Base-by-base conservation (phyloP, 306 rosid genomes). In the Comarum palustre region DNA sequence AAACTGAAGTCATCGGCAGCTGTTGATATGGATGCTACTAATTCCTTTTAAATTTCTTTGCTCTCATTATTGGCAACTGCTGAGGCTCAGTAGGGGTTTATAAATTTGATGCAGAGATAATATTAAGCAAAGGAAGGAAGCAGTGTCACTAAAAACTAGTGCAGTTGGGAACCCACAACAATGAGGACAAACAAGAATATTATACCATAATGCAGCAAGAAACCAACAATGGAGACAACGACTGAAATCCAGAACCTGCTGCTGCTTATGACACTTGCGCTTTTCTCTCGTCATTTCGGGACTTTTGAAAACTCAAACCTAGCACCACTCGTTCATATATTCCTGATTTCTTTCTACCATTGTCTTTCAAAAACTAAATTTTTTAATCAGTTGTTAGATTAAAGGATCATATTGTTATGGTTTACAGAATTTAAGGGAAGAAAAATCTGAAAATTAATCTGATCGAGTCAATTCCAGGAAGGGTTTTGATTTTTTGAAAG, bases 201-300 rank as follows among this genome's bases (percentile, higher is more conserved):
- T 11, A 16, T 19, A 72, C 72, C 34, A 36, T 36, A 36, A n/a
- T 6, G 41, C 71, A 10, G 12, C 8, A 66, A 8, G 45, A 73
- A 58, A 42, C 11, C 43, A 39, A 9, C 43, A 39, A 38, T 1
- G 22, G 2, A 54, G 42, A 60, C 57, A 45, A 3, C 4, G 68
- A 60, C 69, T 27, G 8, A 34, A 70, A 27, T n/a, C 36, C 59
- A 36, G 50, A 52, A 70, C 22, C 48, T 31, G 45, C 69, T 38
- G 34, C 34, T 31, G 34, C 3, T 31, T 51, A 59, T 34, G 32
- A 36, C 62, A 60, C 51, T n/a, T 41, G 59, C 22, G 62, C 22
- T 46, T 57, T 52, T 31, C 64, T 32, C 16, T 68, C 68, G 73
- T 75, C 74, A 69, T 75, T 27, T 27, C n/a, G 13, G 10, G 42